A percentile compares a stretch with the other conserved stretches of the same genome.
Conservation (phyloP, 805 yeast species). For the Zygosaccharomyces bisporus region DNA sequence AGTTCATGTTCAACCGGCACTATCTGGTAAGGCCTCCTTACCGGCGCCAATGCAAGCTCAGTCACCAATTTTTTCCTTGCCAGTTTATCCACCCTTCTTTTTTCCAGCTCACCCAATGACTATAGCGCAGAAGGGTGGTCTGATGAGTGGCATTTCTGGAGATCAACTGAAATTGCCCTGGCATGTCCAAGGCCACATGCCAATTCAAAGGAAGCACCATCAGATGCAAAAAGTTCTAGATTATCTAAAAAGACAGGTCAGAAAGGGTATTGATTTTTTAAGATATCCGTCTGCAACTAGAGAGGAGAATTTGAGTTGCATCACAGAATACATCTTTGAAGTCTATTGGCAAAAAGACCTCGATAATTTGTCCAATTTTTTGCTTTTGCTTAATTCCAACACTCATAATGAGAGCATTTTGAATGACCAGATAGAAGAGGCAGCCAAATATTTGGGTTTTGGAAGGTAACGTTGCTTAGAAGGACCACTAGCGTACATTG, state of each 20-base stretch:
- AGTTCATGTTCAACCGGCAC: background rate
- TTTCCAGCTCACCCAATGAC: conserved; percentile 1
- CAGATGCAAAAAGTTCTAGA: conserved; percentile 17
- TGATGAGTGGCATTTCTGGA: background rate
- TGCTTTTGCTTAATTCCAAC: conserved; percentile 21
- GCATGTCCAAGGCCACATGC: background rate
- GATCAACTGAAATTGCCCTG: background rate
- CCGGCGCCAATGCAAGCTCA: background rate
- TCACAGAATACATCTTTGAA: conserved; percentile 38
- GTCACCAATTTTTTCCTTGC: conserved; percentile 8
- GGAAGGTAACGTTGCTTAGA: conserved; percentile 11
- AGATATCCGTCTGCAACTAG: conserved; percentile 35
- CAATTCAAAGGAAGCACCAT: conserved; percentile 2
- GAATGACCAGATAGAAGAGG: conserved; percentile 29
- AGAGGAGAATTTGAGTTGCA: conserved; percentile 31
- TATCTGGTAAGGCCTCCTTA: background rate
- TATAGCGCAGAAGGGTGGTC: background rate
- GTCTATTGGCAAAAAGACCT: conserved; percentile 37
- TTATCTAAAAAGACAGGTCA: conserved; percentile 30
- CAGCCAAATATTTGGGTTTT: conserved; percentile 29
- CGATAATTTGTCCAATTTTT: conserved; percentile 20
- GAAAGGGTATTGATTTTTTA: conserved; percentile 34
- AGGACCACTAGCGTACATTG: too few species aligned
- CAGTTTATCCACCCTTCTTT: conserved; percentile 7
- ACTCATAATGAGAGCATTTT: conserved; percentile 26